phyloP scores from a whole-genome alignment of 805 yeast genomes.

The Yarrowia sp. region DNA sequence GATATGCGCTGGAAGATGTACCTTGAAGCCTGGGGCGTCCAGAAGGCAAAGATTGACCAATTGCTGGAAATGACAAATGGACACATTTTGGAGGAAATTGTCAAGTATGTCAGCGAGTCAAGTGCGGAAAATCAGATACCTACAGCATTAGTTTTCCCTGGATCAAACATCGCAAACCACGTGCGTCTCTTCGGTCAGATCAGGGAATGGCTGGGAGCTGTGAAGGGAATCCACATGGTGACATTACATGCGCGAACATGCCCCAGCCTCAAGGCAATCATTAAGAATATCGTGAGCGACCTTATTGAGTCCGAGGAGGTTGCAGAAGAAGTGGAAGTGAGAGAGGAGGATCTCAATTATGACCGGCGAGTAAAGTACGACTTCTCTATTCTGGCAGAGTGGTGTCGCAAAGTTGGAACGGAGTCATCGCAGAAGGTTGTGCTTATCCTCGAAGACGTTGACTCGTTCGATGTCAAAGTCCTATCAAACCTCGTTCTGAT shows the following conservation, averaged over 20 bases:
- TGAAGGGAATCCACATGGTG: conserved; percentile 30
- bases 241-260: conserved; percentile 41
- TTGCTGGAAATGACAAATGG: conserved; percentile 35
- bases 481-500: conserved; percentile 37
- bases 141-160: conserved; percentile 38
- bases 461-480: conserved; percentile 39
- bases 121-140: conserved; percentile 31
- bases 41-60: conserved; percentile 37
- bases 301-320: conserved; percentile 33
- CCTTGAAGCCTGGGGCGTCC: conserved; percentile 43
- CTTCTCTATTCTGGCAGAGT: conserved; percentile 39
- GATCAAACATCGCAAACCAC: conserved; percentile 40
- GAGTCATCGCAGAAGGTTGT: conserved; percentile 28
- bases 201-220: conserved; percentile 26
- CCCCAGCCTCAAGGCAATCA: conserved; percentile 37
- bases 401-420: conserved; percentile 32
- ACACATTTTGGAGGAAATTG: conserved; percentile 30
- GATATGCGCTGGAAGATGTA: conserved; percentile 46
- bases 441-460: conserved; percentile 42
- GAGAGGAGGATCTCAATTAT: conserved; percentile 29
- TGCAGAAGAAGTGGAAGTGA: conserved; percentile 29
- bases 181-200: conserved; percentile 35
- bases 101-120: conserved; percentile 27
- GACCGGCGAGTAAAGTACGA: conserved; percentile 43
- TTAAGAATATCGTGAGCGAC: conserved; percentile 39